Percentiles rank a stretch among this genome's conserved stretches.
Evolutionary conservation across 805 yeast genomes (phyloP).

Genomic region (Saturnispora saitoi): DNA sequence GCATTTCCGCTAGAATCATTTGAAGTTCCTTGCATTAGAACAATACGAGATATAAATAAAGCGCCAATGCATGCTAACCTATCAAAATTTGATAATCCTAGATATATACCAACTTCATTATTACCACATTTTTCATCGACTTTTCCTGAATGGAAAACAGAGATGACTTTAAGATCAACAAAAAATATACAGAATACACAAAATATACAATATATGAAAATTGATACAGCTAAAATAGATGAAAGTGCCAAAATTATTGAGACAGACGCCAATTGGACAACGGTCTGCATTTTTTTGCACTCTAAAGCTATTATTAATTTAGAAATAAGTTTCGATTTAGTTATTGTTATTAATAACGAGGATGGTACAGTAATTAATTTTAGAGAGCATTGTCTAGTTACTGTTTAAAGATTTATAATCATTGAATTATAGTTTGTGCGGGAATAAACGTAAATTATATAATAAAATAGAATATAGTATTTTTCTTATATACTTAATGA

Average conservation of each 20-base stretch:
- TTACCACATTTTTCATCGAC: background rate
- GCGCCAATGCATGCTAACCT: too few species aligned
- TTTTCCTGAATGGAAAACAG: background rate
- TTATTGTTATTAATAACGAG: background rate
- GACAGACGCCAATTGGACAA: background rate
- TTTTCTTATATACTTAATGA: constrained; percentile 9
- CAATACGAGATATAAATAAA: background rate
- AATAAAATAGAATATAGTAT: background rate
- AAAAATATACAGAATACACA: background rate
- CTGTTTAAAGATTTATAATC: background rate
- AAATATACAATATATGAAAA: background rate
- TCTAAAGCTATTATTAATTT: background rate
- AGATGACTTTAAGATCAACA: background rate
- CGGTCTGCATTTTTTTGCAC: constrained; percentile 36
- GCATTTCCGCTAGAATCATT: background rate
- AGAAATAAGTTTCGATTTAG: background rate
- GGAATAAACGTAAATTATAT: background rate
- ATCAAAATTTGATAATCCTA: background rate
- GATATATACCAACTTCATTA: background rate
- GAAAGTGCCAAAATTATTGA: background rate
- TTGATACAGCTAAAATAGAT: background rate
- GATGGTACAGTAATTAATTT: background rate
- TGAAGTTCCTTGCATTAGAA: background rate
- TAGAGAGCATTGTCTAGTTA: background rate
- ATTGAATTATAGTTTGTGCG: too few species aligned